These are phyloP conservation scores for Sporothrix globosa DNA, from an alignment of 2,329 filamentous ascomycete species.

Conservation along the genomic window DNA sequence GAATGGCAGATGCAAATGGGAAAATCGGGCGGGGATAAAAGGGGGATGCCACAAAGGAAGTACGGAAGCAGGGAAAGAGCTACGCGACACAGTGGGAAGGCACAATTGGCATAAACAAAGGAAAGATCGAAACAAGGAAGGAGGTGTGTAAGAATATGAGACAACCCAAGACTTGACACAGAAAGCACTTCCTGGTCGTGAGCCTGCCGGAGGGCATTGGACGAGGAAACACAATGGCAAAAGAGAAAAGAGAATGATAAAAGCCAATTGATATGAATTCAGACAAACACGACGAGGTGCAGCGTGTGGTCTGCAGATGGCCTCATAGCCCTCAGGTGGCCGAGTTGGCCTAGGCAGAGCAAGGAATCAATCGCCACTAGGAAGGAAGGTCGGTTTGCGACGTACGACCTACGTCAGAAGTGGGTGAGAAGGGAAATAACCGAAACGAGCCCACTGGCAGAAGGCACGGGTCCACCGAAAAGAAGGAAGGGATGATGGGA, in stretches of 20 bases:
- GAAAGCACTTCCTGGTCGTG: not conserved
- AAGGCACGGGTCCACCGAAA: conserved; percentile 18
- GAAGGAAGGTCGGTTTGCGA: conserved; percentile 3
- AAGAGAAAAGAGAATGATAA: not conserved
- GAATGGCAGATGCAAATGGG: conserved; percentile 3
- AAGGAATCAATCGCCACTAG: conserved; percentile 5
- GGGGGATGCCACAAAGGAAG: not conserved
- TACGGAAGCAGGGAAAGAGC: not conserved
- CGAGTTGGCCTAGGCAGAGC: not conserved
- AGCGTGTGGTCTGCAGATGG: conserved; percentile 10
- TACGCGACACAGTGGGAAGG: not conserved
- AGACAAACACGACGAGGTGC: not conserved
- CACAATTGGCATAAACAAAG: conserved; percentile 6
- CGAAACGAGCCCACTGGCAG: conserved; percentile 22
- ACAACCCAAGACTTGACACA: not conserved
- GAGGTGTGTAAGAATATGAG: conserved; percentile 24
- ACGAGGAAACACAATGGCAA: conserved; percentile 1
- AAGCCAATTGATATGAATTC: not conserved
- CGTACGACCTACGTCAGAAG: conserved; percentile 29
- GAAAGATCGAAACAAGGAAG: conserved; percentile 15
- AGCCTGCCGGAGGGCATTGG: not conserved
- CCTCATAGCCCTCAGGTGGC: not conserved
- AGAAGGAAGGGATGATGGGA: conserved; percentile 15
- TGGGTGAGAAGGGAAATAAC: conserved; percentile 25
- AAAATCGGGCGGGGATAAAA: not conserved